Percentiles rank a stretch among this genome's conserved stretches.
Conservation (phyloP, 495 filamentous ascomycete genomes). For the Annulohypoxylon stygium region DNA sequence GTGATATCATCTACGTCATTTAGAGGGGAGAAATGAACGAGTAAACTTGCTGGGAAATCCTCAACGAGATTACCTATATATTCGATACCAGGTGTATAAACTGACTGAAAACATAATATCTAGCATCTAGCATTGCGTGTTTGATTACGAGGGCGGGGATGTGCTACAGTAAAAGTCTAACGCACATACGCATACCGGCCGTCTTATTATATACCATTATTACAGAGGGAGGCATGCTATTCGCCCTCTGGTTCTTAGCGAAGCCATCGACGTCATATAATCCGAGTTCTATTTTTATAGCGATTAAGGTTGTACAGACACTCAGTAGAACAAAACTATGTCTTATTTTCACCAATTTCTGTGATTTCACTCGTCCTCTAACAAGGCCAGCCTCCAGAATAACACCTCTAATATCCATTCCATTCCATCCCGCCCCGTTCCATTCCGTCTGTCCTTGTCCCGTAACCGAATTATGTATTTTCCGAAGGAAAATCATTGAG, state of each 20-base stretch:
- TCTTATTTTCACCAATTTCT: slow-evolving; percentile 21
- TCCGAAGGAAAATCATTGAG: slow-evolving; percentile 4
- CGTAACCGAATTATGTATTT: slow-evolving; percentile 24
- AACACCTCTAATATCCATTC: slow-evolving; percentile 39
- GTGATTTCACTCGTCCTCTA: slow-evolving; percentile 36
- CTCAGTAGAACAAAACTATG: slow-evolving; percentile 28
- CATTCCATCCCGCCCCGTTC: slow-evolving; percentile 10
- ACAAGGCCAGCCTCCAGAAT: slow-evolving; percentile 36
- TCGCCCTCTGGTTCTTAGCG: neutral
- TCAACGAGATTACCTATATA: slow-evolving; percentile 2
- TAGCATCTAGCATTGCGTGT: slow-evolving; percentile 19
- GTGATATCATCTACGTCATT: neutral
- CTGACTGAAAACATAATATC: slow-evolving; percentile 4
- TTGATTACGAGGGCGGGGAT: neutral
- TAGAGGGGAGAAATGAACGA: neutral
- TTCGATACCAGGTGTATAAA: slow-evolving; percentile 1
- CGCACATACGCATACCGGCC: neutral
- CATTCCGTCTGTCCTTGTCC: neutral
- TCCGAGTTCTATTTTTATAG: slow-evolving; percentile 25
- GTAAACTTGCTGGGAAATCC: neutral
- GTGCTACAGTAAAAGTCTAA: neutral
- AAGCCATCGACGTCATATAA: slow-evolving; percentile 7
- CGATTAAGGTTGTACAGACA: slow-evolving; percentile 11
- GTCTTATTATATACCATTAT: neutral
- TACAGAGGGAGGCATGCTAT: neutral